A percentile compares a stretch with the other conserved stretches of the same genome.
Conservation (phyloP, 2,329 filamentous ascomycete species). For the Cadophora malorum region DNA sequence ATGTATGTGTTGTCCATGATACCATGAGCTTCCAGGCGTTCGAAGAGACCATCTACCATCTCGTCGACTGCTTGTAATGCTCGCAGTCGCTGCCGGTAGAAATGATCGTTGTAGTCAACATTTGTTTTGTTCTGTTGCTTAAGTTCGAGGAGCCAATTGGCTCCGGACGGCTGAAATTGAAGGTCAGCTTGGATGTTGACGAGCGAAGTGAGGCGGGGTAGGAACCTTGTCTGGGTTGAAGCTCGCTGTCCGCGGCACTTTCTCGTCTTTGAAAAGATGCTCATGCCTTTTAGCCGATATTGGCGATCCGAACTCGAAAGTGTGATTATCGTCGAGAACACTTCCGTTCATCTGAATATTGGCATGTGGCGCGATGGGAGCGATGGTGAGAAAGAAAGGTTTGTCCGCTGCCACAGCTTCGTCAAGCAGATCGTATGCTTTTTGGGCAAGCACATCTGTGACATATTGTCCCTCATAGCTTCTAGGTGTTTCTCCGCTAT, state of each 20-base stretch:
- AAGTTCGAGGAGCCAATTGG: slow-evolving; percentile 53
- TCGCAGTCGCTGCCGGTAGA: slow-evolving; percentile 56
- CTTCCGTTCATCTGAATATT: slow-evolving; percentile 49
- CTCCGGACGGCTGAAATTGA: slow-evolving; percentile 44
- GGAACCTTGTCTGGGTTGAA: slow-evolving; percentile 67
- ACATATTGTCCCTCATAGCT: slow-evolving; percentile 55
- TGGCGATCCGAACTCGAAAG: slow-evolving; percentile 47
- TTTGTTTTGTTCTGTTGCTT: slow-evolving; percentile 49
- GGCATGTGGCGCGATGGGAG: slow-evolving; percentile 71
- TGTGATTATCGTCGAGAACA: slow-evolving; percentile 45
- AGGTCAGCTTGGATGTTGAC: neutral
- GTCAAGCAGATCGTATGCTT: slow-evolving; percentile 64
- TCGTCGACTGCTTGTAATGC: slow-evolving; percentile 61
- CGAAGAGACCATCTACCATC: slow-evolving; percentile 55
- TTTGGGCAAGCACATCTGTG: slow-evolving; percentile 64
- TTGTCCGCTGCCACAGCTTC: slow-evolving; percentile 59
- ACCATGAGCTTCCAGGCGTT: slow-evolving; percentile 48
- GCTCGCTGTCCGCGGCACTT: slow-evolving; percentile 64
- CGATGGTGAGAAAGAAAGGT: slow-evolving; percentile 72
- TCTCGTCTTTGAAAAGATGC: slow-evolving; percentile 63
- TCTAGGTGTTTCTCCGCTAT: slow-evolving; percentile 61
- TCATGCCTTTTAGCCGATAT: slow-evolving; percentile 64
- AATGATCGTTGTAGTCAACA: slow-evolving; percentile 55
- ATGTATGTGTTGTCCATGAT: slow-evolving; percentile 57
- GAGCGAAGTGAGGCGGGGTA: neutral